These are phyloP conservation scores for Gelatoporia subvermispora DNA, from an alignment of 768 basidiomycete genomes.

Conservation along the genomic window DNA sequence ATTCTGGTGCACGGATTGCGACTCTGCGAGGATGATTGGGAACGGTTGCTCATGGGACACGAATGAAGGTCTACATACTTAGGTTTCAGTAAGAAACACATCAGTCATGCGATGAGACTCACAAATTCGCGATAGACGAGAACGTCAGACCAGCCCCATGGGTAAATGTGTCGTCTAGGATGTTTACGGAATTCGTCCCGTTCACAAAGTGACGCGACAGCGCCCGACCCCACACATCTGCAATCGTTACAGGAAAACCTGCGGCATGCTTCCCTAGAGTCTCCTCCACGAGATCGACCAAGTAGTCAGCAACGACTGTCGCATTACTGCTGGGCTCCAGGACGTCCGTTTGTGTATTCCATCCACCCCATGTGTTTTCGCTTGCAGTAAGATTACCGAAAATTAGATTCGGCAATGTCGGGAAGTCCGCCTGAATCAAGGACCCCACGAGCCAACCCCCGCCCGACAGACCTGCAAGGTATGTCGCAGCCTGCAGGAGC, in stretches of 20 bases:
- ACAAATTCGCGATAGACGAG: constrained; percentile 45
- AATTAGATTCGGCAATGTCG: constrained; percentile 49
- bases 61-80: constrained; percentile 40
- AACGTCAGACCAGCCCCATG: constrained; percentile 75
- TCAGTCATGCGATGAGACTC: constrained; percentile 4
- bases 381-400: constrained; percentile 55
- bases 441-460: constrained; percentile 70
- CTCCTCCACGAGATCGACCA: constrained; percentile 54
- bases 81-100: not conserved
- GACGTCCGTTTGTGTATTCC: constrained; percentile 38
- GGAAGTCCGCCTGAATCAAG: constrained; percentile 60
- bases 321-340: constrained; percentile 42
- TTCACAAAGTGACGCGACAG: constrained; percentile 73
- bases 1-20: constrained; percentile 41
- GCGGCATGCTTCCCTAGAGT: constrained; percentile 44
- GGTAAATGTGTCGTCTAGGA: constrained; percentile 51
- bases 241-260: constrained; percentile 30
- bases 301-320: constrained; percentile 50
- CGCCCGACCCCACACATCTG: constrained; percentile 61
- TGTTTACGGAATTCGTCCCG: constrained; percentile 52
- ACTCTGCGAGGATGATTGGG: constrained; percentile 60
- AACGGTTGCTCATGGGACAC: constrained; percentile 50
- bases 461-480: constrained; percentile 49
- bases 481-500: constrained; percentile 47
- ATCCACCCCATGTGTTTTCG: constrained; percentile 51